Evolutionary conservation across 176 grass and related monocot species (phyloP), one percentile per base, ranked within the genome.

Genomic region (Neostapfia colusana): DNA sequence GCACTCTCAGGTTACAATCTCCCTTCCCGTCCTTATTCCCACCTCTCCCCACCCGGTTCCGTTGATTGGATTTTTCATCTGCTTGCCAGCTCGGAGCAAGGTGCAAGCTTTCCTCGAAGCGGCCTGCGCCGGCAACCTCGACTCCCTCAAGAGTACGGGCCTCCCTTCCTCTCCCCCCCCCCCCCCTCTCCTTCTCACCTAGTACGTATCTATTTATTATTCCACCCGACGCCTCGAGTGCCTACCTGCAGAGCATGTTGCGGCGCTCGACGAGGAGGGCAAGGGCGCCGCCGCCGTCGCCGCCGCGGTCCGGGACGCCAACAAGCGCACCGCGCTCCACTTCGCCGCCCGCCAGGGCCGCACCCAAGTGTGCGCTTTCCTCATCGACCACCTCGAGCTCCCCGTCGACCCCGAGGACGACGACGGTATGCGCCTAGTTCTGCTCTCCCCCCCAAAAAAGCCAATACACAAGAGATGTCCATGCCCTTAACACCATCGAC

Each of bases 21-120:
- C n/a, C 1, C 27, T 40, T 16, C 57, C 41, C 0, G 0, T 50
- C 16, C 15, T 20, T 3, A 10, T 10, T 15, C n/a, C 10, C 21
- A 12, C 4, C 49, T 53, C 48, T 55, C 10, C 25, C 45, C 13
- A 49, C 43, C 28, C 27, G 20, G 44, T 21, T 14, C 11, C 9
- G 11, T 4, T 37, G 27, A 72, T 37, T 34, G 27, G 40, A 62
- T 79, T 39, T 49, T 79, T 39, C 49, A n/a, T 48, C 75, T 0
- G 48, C 56, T 44, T 10, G 31, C 53, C 87, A 98, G 95, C 87
- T 72, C 79, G 95, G 63, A 78, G 69, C 59, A 92, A 88, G 83
- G 95, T 98, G 38, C 91, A 98, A 55, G 86, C 73, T 0, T 98
- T 98, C 90, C 91, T 94, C 7, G 91, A 98, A 71, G 87, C 95